A percentile compares a stretch with the other conserved stretches of the same genome.
Evolutionary conservation across 2,329 filamentous ascomycete species (phyloP).

Genomic region (Epichloe hybrida): DNA sequence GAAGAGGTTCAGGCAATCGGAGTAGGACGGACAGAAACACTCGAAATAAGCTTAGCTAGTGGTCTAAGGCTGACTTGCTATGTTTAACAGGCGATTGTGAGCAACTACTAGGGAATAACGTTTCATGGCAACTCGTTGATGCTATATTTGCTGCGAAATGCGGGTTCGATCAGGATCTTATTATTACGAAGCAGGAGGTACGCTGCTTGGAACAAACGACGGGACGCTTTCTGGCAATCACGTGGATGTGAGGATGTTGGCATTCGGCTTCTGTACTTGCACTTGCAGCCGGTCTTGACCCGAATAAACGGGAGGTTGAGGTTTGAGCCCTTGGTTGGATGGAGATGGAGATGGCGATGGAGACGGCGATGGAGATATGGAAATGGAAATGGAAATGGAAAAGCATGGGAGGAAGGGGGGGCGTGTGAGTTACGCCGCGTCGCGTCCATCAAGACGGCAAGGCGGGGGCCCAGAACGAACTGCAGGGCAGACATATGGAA

Average conservation of each 20-base stretch:
- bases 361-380: no score
- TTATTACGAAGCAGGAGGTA: no score
- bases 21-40: no score
- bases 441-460: not conserved
- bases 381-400: no score
- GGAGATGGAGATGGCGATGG: no score
- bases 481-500: not conserved
- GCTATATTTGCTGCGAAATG: not conserved
- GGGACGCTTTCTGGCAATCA: no score
- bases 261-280: no score
- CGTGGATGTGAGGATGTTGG: no score
- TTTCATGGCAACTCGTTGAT: not conserved
- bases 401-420: not conserved
- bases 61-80: not conserved
- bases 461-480: not conserved
- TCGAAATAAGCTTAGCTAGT: not conserved
- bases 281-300: not conserved
- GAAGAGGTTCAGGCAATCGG: not conserved
- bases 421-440: slow-evolving; percentile 1
- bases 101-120: not conserved
- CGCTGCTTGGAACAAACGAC: no score
- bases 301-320: not conserved
- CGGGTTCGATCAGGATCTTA: no score
- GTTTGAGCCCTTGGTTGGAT: no score
- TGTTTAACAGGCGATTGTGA: not conserved